Percentiles rank a stretch among this genome's conserved stretches.
Evolutionary conservation across 2,329 filamentous ascomycete genomes (phyloP).

Genomic region (Paecilomyces sp.): DNA sequence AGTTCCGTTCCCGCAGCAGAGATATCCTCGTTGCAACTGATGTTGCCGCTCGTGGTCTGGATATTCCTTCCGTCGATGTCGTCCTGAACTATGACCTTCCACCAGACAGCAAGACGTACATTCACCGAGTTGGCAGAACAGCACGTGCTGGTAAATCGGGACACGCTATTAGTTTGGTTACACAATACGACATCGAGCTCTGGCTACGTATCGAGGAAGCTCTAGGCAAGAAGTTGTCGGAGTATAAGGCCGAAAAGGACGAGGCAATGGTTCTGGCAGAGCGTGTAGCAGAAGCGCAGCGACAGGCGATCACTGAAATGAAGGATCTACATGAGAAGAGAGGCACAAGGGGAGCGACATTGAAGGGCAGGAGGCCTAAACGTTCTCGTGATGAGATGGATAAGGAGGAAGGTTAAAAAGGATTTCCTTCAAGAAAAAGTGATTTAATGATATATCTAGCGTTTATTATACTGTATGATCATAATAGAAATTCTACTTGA

Average conservation of each 20-base stretch:
- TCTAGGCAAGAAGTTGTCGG: conserved; percentile 66
- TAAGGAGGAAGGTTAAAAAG: conserved; percentile 57
- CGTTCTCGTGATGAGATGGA: conserved; percentile 62
- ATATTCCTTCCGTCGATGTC: conserved; percentile 85
- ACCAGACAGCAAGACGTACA: conserved; percentile 80
- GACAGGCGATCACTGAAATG: conserved; percentile 72
- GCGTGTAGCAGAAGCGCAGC: conserved; percentile 75
- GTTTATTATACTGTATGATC: not conserved
- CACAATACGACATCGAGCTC: conserved; percentile 80
- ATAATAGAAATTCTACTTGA: not conserved
- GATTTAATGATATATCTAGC: not conserved
- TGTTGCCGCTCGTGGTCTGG: conserved; percentile 85
- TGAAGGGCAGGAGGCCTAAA: conserved; percentile 50
- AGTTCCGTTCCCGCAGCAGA: conserved; percentile 74
- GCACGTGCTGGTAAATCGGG: conserved; percentile 81
- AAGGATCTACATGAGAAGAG: conserved; percentile 68
- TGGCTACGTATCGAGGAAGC: conserved; percentile 76
- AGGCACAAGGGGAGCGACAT: conserved; percentile 40
- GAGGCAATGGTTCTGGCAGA: conserved; percentile 77
- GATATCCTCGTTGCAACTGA: conserved; percentile 90
- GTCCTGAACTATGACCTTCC: conserved; percentile 84
- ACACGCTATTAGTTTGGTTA: conserved; percentile 71
- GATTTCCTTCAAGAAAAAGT: not conserved
- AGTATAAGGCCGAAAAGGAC: conserved; percentile 66
- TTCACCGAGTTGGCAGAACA: conserved; percentile 82